Evolutionary conservation across 768 basidiomycete species (phyloP), one percentile per base, ranked within the genome.

Genomic region (Trametes maxima): DNA sequence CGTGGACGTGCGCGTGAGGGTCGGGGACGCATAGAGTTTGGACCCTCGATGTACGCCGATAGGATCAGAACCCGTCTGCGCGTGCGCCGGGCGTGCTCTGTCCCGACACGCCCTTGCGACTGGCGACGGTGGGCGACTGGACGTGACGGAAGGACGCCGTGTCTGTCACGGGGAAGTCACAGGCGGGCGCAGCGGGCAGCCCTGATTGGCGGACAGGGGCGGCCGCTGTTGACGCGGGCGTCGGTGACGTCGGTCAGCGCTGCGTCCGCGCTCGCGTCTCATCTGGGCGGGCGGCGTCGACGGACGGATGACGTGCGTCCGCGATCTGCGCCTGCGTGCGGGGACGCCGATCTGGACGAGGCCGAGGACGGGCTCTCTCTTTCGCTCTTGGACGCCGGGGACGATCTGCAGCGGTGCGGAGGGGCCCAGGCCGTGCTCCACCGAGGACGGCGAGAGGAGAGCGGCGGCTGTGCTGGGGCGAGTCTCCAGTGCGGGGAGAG

Each of bases 1-100:
- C 28, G 28, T 3, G 10, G 48, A 17, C 35, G 22, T 3, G 39
- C 16, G 25, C 1, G 21, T 13, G n/a, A n/a, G n/a, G n/a, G n/a
- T n/a, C n/a, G n/a, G n/a, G n/a, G n/a, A n/a, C 35, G 42, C 60
- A 56, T 56, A 62, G 52, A 56, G 60, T 62, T 62, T 42, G 60
- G 49, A 62, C 60, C 60, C 60, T 39, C 48, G 60, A 62, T 56
- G 35, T 12, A 54, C 25, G 60, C 43, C 46, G 60, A 61, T 62
- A 56, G 54, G 42, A 62, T 62, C 60, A 62, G 59, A 60, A 37
- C 48, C 39, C 53, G 48, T n/a, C 25, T 22, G 22, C 10, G 12
- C 13, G 16, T 5, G 2, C 48, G 48, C 25, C 17, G 11, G 36
- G 43, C 56, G 55, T 45, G 33, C 24, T 22, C 24, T 40, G 25